A percentile compares a stretch with the other conserved stretches of the same genome.
Evolutionary conservation across 129 eudicot species (phyloP).

Genomic region (Flaveria brownii): DNA sequence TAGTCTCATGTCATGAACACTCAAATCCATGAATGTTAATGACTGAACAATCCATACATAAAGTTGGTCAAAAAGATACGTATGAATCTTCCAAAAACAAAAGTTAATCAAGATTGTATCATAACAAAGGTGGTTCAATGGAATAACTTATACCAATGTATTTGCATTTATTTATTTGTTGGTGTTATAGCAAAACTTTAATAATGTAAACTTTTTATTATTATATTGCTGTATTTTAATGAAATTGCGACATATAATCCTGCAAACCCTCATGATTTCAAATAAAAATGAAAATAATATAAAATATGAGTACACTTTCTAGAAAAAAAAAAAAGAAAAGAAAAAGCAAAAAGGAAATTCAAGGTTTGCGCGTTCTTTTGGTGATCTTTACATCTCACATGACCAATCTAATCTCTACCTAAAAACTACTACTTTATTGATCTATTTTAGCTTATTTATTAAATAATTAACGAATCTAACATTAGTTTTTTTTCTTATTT

Average conservation of each 20-base stretch:
- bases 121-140: too few species aligned
- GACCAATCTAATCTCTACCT: not conserved
- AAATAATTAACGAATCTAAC: not conserved
- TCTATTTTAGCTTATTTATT: not conserved
- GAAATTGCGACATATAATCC: not conserved
- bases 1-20: too few species aligned
- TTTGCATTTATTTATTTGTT: too few species aligned
- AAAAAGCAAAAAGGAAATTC: not conserved
- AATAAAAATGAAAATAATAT: not conserved
- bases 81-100: too few species aligned
- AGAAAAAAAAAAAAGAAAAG: not conserved
- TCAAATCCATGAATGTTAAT: too few species aligned
- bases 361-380: slow-evolving; percentile 11
- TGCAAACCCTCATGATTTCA: not conserved
- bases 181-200: too few species aligned
- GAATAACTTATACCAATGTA: too few species aligned
- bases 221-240: not conserved
- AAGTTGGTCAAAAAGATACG: too few species aligned
- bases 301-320: not conserved
- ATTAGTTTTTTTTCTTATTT: not conserved
- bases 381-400: not conserved
- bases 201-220: not conserved
- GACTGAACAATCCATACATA: too few species aligned
- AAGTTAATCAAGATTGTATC: too few species aligned
- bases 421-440: not conserved